Percentiles rank a stretch among this genome's conserved stretches.
Evolutionary conservation across 2,329 filamentous ascomycete species (phyloP).

Genomic region (Aspergillus bombycis): DNA sequence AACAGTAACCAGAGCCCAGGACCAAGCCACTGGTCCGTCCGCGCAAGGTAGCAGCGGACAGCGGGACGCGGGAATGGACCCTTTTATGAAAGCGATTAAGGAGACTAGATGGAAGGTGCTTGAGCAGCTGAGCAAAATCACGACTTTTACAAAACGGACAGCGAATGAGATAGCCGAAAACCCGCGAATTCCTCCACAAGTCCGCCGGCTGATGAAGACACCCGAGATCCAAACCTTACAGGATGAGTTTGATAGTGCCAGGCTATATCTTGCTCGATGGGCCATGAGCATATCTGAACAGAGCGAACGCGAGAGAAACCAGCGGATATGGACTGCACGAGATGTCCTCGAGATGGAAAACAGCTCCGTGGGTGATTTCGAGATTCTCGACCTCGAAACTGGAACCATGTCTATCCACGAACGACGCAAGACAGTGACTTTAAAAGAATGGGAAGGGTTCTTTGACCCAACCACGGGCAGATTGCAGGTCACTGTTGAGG

Average conservation of each 20-base stretch:
- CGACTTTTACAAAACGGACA: slow-evolving; percentile 88
- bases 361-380: slow-evolving; percentile 93
- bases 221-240: slow-evolving; percentile 94
- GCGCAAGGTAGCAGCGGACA: slow-evolving; percentile 34
- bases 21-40: slow-evolving; percentile 36
- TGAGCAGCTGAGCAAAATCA: slow-evolving; percentile 96
- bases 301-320: slow-evolving; percentile 81
- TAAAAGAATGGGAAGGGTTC: slow-evolving; percentile 88
- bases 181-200: slow-evolving; percentile 84
- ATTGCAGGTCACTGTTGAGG: slow-evolving; percentile 78
- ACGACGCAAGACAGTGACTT: slow-evolving; percentile 72
- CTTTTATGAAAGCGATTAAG: slow-evolving; percentile 89
- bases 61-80: slow-evolving; percentile 80
- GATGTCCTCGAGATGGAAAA: slow-evolving; percentile 94
- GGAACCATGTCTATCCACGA: slow-evolving; percentile 75
- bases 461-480: slow-evolving; percentile 78
- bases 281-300: slow-evolving; percentile 99
- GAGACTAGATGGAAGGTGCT: slow-evolving; percentile 95
- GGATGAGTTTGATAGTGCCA: slow-evolving; percentile 95
- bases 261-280: slow-evolving; percentile 93
- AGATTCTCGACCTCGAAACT: slow-evolving; percentile 80
- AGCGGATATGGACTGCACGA: slow-evolving; percentile 88
- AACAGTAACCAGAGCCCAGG: slow-evolving; percentile 42
- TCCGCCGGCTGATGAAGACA: slow-evolving; percentile 81
- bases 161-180: slow-evolving; percentile 92